Evolutionary conservation across 2,329 filamentous ascomycete genomes (phyloP).

Genomic region (Beauveria rudraprayagi): DNA sequence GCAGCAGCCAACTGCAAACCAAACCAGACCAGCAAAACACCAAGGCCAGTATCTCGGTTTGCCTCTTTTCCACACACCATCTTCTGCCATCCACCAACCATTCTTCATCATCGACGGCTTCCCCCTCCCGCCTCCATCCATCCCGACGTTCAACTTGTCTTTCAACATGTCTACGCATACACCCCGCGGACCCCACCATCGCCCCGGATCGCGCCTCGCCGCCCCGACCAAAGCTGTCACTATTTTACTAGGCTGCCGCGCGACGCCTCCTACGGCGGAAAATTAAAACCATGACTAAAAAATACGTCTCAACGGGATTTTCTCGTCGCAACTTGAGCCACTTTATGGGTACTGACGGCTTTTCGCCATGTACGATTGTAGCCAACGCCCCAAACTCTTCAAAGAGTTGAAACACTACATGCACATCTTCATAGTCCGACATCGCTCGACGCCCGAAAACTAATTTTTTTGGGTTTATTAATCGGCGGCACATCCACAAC

Average conservation of each 20-base stretch:
- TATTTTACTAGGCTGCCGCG: neutral
- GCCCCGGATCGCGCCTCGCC: neutral
- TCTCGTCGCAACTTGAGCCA: slow-evolving; percentile 5
- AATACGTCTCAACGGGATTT: neutral
- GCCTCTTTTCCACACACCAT: neutral
- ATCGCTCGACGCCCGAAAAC: slow-evolving; percentile 5
- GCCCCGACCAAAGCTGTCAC: neutral
- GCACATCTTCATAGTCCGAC: slow-evolving; percentile 7
- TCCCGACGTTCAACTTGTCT: neutral
- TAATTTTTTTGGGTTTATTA: neutral
- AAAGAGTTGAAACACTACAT: neutral
- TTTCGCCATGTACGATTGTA: neutral
- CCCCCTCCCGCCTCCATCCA: neutral
- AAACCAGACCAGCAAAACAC: neutral
- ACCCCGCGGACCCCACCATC: neutral
- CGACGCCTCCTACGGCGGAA: neutral
- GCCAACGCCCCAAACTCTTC: neutral
- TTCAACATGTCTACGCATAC: neutral
- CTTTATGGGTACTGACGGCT: slow-evolving; percentile 4
- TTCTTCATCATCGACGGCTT: neutral
- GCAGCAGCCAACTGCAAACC: neutral
- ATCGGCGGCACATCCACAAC: neutral
- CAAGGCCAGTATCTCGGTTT: neutral
- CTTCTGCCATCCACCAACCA: neutral
- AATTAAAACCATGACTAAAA: slow-evolving; percentile 7